Conservation (phyloP, 1,284 basidiomycete genomes). For the Phylloporus sp. region DNA sequence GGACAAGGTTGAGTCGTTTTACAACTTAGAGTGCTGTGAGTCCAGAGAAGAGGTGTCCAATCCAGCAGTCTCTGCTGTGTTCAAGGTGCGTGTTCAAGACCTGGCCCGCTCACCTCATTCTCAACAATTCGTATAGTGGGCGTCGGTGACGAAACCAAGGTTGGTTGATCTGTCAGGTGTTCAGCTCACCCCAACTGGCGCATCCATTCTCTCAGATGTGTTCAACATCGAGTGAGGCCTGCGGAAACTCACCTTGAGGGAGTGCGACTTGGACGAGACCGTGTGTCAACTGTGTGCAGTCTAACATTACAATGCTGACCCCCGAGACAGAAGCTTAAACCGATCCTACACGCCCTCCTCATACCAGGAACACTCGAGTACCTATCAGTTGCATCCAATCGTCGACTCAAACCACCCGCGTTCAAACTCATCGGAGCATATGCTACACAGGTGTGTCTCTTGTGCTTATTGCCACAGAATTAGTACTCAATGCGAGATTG, state of each 20-base stretch:
- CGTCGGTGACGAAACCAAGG: constrained; percentile 63
- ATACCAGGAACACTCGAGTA: constrained; percentile 85
- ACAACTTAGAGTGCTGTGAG: constrained; percentile 80
- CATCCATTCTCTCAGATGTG: constrained; percentile 86
- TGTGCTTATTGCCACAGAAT: not conserved
- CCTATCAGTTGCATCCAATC: constrained; percentile 88
- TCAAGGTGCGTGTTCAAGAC: constrained; percentile 61
- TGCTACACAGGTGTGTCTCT: constrained; percentile 49
- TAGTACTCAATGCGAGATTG: constrained; percentile 11
- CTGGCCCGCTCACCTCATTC: not conserved
- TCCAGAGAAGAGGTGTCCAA: constrained; percentile 79
- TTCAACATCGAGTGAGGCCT: constrained; percentile 91
- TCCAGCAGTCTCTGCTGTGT: constrained; percentile 69
- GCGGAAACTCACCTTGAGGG: constrained; percentile 80
- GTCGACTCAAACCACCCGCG: constrained; percentile 78
- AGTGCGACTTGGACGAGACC: constrained; percentile 82
- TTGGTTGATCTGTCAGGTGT: constrained; percentile 81
- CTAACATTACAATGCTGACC: constrained; percentile 16
- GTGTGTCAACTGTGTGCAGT: constrained; percentile 46
- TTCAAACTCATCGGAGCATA: constrained; percentile 88
- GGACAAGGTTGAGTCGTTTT: constrained; percentile 82
- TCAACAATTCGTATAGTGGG: constrained; percentile 49
- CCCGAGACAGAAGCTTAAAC: constrained; percentile 75
- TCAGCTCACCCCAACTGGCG: constrained; percentile 73
- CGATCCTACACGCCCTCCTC: constrained; percentile 89